Conservation (phyloP, 2,329 filamentous ascomycete genomes). For the Dothideomycetes sp. region DNA sequence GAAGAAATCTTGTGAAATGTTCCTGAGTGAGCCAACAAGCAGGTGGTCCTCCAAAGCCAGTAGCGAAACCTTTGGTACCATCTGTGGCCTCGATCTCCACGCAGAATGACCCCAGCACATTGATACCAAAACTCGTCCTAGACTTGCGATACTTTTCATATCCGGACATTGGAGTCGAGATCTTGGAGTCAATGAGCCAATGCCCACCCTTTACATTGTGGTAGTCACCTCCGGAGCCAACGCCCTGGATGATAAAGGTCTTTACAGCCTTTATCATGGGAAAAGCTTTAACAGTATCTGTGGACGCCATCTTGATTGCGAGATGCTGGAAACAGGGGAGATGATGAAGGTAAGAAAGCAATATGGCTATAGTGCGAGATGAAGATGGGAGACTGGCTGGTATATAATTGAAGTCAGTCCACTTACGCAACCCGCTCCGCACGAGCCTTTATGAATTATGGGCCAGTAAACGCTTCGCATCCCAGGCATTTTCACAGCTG, state of each 20-base stretch:
- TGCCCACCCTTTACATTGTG: constrained; percentile 70
- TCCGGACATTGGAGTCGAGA: constrained; percentile 82
- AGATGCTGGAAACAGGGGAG: constrained; percentile 6
- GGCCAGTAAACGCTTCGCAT: not conserved
- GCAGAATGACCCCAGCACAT: constrained; percentile 84
- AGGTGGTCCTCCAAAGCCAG: constrained; percentile 85
- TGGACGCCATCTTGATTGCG: constrained; percentile 14
- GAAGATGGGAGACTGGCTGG: not conserved
- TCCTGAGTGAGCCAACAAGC: constrained; percentile 90
- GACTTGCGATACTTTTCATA: constrained; percentile 84
- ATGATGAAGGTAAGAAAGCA: constrained; percentile 3
- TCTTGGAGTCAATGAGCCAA: constrained; percentile 85
- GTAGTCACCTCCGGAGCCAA: constrained; percentile 62
- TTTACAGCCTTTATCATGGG: constrained; percentile 66
- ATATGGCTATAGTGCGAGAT: not conserved
- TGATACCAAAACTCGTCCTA: constrained; percentile 89
- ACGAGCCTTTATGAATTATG: not conserved
- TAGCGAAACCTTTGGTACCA: constrained; percentile 88
- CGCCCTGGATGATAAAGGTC: constrained; percentile 61
- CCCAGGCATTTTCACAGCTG: not conserved
- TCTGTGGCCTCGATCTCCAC: constrained; percentile 81
- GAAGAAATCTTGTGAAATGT: constrained; percentile 85
- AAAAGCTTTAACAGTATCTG: constrained; percentile 41
- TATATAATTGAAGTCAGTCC: too few relatives aligned
- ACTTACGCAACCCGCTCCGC: not conserved